phyloP scores from a whole-genome alignment of 345 rosid species.

The Acer campestre region DNA sequence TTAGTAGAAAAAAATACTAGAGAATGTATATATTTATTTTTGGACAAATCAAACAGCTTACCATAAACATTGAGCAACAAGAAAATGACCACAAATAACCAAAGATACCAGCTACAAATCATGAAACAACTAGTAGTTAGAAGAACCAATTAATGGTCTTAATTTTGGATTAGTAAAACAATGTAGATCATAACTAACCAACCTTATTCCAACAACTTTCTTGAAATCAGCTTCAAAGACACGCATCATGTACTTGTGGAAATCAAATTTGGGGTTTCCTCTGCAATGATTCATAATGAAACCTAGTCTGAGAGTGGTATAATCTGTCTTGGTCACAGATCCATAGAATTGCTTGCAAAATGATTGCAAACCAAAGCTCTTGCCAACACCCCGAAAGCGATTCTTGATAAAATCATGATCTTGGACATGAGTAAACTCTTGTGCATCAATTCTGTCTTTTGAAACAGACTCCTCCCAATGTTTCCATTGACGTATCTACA shows the following conservation, averaged over 20 bases:
- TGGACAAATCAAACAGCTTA: slow-evolving; percentile 30
- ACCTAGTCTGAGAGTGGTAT: slow-evolving; percentile 72
- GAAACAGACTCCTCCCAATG: slow-evolving; percentile 56
- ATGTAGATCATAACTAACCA: neutral
- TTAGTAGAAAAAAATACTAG: neutral
- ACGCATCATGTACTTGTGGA: slow-evolving; percentile 82
- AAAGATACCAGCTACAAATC: slow-evolving; percentile 86
- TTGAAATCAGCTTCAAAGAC: slow-evolving; percentile 94
- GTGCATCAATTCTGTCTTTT: slow-evolving; percentile 25
- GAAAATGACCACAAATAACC: slow-evolving; percentile 80
- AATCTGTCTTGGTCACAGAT: slow-evolving; percentile 79
- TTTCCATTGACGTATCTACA: slow-evolving; percentile 66
- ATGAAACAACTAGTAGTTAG: neutral
- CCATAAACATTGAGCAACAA: slow-evolving; percentile 69
- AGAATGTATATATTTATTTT: neutral
- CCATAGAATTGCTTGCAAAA: slow-evolving; percentile 87
- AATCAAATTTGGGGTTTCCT: slow-evolving; percentile 72
- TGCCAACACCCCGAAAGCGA: slow-evolving; percentile 73
- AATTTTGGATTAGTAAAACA: too few species aligned
- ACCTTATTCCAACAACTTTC: slow-evolving; percentile 95
- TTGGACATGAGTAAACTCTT: slow-evolving; percentile 51
- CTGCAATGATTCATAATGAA: slow-evolving; percentile 86
- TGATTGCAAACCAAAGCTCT: slow-evolving; percentile 59
- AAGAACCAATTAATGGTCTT: too few species aligned
- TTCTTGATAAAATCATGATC: slow-evolving; percentile 74